Evolutionary conservation across 495 filamentous ascomycete species (phyloP).

Genomic region (Neurospora sp.): DNA sequence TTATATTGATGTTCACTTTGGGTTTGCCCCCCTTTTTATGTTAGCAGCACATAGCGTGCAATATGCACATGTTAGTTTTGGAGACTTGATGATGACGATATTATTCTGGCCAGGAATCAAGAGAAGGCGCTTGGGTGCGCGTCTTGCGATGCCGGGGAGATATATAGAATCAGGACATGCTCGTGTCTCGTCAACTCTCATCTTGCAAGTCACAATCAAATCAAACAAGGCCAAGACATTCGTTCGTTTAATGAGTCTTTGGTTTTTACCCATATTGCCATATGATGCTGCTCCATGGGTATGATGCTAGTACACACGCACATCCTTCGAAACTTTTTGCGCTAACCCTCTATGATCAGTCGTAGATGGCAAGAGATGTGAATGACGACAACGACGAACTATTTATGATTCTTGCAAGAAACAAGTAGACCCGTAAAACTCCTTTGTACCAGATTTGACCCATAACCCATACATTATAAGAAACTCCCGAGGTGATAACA

Average conservation of each 20-base stretch:
- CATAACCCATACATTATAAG: slow-evolving; percentile 1
- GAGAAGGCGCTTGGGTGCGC: not conserved
- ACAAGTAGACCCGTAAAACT: slow-evolving; percentile 1
- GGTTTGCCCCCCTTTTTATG: not conserved
- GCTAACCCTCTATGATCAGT: not conserved
- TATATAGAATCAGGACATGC: not conserved
- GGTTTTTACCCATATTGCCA: not conserved
- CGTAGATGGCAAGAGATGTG: not conserved
- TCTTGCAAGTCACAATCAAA: not conserved
- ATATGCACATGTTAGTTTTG: not conserved
- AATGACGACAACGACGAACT: not conserved
- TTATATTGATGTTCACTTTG: not conserved
- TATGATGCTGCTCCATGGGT: not conserved
- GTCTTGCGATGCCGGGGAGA: not conserved
- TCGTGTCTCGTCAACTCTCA: no score
- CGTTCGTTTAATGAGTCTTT: not conserved
- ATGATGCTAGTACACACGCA: not conserved
- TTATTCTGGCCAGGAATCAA: not conserved
- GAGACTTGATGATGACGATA: not conserved
- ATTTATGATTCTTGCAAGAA: not conserved
- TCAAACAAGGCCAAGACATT: not conserved
- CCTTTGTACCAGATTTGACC: not conserved
- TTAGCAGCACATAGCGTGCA: not conserved
- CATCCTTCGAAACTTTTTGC: not conserved
- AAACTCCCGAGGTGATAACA: not conserved